phyloP scores from a whole-genome alignment of 305 asterid genomes.

The Solanum chacoense region DNA sequence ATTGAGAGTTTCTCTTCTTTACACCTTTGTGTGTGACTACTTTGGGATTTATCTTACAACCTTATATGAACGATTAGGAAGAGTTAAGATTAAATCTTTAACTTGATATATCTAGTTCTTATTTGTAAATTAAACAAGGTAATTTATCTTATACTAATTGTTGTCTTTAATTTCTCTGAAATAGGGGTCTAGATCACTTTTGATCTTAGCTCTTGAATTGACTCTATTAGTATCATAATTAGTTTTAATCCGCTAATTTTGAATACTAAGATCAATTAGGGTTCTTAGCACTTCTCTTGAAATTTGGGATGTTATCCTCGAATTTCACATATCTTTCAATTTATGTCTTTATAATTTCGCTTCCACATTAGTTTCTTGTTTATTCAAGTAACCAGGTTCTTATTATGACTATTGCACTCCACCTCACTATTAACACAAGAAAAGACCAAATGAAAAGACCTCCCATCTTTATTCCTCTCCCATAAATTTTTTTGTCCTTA shows the following conservation, averaged over 20 bases:
- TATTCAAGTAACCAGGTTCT: neutral
- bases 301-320: neutral
- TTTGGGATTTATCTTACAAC: neutral
- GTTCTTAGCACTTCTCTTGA: neutral
- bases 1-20: neutral
- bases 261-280: neutral
- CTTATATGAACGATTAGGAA: neutral
- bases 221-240: neutral
- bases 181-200: neutral
- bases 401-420: neutral
- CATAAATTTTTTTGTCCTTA: neutral
- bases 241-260: no score
- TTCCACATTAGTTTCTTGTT: neutral
- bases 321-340: neutral
- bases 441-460: neutral
- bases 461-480: neutral
- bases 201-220: neutral
- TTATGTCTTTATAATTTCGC: neutral
- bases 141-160: neutral
- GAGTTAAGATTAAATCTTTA: neutral
- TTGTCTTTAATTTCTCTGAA: no score
- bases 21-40: neutral
- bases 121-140: neutral
- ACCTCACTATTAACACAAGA: neutral
- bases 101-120: neutral